These are phyloP conservation scores for Hibiscus trionum DNA, from an alignment of 345 rosid genomes.

Conservation along the genomic window DNA sequence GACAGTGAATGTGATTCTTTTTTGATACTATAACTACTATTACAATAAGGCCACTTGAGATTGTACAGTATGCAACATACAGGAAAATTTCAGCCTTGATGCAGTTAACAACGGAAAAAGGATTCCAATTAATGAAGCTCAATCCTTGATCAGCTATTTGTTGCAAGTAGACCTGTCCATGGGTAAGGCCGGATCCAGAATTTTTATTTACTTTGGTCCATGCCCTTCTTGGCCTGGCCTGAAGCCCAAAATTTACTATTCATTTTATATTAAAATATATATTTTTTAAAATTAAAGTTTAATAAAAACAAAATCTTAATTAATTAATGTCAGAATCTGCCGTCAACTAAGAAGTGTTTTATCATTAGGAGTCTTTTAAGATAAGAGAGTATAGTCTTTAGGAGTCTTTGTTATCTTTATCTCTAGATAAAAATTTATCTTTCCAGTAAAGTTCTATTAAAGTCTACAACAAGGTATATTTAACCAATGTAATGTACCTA, in stretches of 20 bases:
- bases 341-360: too few relatives aligned
- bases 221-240: neutral
- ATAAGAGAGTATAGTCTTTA: too few relatives aligned
- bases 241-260: neutral
- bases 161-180: neutral
- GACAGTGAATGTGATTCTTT: conserved; percentile 4
- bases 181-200: neutral
- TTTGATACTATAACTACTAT: neutral
- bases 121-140: neutral
- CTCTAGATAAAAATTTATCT: too few relatives aligned
- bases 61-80: neutral
- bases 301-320: neutral
- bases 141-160: neutral
- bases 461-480: too few relatives aligned
- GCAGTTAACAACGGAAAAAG: neutral
- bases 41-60: conserved; percentile 6
- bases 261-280: neutral
- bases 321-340: neutral
- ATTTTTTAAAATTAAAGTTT: neutral
- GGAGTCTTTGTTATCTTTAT: too few relatives aligned
- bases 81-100: neutral
- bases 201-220: neutral
- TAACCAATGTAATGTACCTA: too few relatives aligned
- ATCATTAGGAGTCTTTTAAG: too few relatives aligned
- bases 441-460: too few relatives aligned